Percentiles rank a stretch among this genome's conserved stretches.
phyloP scores from a whole-genome alignment of 2,329 filamentous ascomycete species.

The Trichophyton benhamiae region DNA sequence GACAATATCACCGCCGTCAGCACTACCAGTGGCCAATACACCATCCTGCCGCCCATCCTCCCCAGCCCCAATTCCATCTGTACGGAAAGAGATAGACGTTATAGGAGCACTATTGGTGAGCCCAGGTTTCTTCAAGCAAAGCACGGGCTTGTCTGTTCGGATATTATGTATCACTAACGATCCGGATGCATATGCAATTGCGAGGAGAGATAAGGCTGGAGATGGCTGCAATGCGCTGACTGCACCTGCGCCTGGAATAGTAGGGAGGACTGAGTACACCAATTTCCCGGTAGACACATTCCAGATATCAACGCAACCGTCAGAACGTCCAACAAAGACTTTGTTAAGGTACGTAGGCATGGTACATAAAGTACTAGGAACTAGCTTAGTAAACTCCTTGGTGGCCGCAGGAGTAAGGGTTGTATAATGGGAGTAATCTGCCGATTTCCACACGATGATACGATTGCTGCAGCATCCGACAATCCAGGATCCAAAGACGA shows the following conservation, averaged over 20 bases:
- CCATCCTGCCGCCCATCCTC: slow-evolving; percentile 74
- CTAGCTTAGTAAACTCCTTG: slow-evolving; percentile 46
- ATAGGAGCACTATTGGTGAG: slow-evolving; percentile 51
- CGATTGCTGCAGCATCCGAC: slow-evolving; percentile 62
- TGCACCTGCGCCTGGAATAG: slow-evolving; percentile 57
- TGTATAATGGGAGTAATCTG: slow-evolving; percentile 78
- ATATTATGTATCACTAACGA: slow-evolving; percentile 71
- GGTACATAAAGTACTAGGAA: slow-evolving; percentile 68
- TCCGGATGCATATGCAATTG: slow-evolving; percentile 74
- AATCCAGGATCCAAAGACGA: slow-evolving; percentile 85
- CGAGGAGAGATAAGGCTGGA: slow-evolving; percentile 71
- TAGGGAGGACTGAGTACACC: slow-evolving; percentile 77
- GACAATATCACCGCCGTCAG: slow-evolving; percentile 71
- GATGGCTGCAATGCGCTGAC: slow-evolving; percentile 81
- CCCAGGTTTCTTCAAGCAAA: slow-evolving; percentile 53
- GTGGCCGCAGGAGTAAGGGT: slow-evolving; percentile 53
- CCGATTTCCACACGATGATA: slow-evolving; percentile 80
- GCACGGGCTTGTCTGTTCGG: slow-evolving; percentile 58
- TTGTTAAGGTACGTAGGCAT: slow-evolving; percentile 97
- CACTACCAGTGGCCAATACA: slow-evolving; percentile 84
- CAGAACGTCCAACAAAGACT: slow-evolving; percentile 72
- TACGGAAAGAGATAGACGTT: slow-evolving; percentile 78
- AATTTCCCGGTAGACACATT: slow-evolving; percentile 86
- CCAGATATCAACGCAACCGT: slow-evolving; percentile 93
- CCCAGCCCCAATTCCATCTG: slow-evolving; percentile 76